Conservation (phyloP, 2,329 filamentous ascomycete genomes). For the Penicillium polonicum region DNA sequence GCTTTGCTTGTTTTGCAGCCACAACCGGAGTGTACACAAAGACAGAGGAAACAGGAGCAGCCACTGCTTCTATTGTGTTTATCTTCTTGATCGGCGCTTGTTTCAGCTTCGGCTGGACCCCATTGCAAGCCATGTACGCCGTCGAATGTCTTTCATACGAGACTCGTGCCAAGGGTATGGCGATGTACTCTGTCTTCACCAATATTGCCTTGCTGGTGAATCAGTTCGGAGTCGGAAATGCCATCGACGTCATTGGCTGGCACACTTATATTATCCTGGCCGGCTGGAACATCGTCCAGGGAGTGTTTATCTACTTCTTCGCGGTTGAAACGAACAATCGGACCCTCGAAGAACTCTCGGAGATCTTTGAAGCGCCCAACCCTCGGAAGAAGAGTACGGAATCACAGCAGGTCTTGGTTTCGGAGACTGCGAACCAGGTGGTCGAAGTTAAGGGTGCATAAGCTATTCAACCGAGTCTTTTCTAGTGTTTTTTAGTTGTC, state of each 20-base stretch:
- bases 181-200: constrained; percentile 48
- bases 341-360: constrained; percentile 35
- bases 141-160: constrained; percentile 56
- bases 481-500: no score
- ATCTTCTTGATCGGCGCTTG: constrained; percentile 53
- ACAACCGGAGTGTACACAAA: constrained; percentile 7
- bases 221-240: constrained; percentile 49
- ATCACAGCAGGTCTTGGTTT: constrained; percentile 39
- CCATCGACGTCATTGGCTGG: constrained; percentile 53
- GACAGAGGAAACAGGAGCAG: constrained; percentile 42
- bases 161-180: constrained; percentile 58
- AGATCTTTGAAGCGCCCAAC: constrained; percentile 41
- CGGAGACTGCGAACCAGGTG: background rate
- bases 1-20: constrained; percentile 2
- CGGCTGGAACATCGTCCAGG: constrained; percentile 32
- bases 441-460: background rate
- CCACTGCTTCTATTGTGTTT: constrained; percentile 44
- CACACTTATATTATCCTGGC: constrained; percentile 54
- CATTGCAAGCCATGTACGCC: constrained; percentile 51
- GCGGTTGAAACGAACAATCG: constrained; percentile 36
- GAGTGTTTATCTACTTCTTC: constrained; percentile 32
- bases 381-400: constrained; percentile 35
- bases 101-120: constrained; percentile 51
- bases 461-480: background rate
- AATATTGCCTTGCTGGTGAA: constrained; percentile 49